Percentiles rank a stretch among this genome's conserved stretches.
These are phyloP conservation scores for Hemileia vastatrix DNA, from an alignment of 1,284 basidiomycete genomes.

Conservation along the genomic window DNA sequence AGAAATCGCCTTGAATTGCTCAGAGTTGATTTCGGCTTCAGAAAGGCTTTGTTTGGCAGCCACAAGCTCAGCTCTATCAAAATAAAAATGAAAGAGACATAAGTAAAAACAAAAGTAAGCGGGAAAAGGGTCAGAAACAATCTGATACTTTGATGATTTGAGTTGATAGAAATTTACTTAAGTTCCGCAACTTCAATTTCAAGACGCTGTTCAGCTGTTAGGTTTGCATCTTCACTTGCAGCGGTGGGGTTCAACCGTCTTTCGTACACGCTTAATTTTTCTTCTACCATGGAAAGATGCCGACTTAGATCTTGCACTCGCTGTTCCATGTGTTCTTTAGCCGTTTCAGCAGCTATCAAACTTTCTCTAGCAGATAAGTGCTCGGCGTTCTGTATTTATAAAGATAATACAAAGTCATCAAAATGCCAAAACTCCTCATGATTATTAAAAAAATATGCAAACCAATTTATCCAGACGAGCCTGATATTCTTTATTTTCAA, in stretches of 20 bases:
- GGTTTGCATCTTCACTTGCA: constrained; percentile 46
- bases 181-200: constrained; percentile 75
- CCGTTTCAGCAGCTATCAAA: constrained; percentile 65
- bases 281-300: constrained; percentile 64
- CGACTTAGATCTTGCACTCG: constrained; percentile 61
- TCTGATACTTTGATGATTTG: constrained; percentile 21
- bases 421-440: no score
- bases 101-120: no score
- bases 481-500: constrained; percentile 68
- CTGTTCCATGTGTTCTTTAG: constrained; percentile 66
- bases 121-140: neutral
- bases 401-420: no score
- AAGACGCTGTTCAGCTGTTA: constrained; percentile 64
- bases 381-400: constrained; percentile 56
- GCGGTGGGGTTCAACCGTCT: constrained; percentile 50
- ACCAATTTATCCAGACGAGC: constrained; percentile 62
- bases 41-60: constrained; percentile 63
- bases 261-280: constrained; percentile 78
- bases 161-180: constrained; percentile 50
- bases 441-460: constrained; percentile 42
- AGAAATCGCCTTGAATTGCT: constrained; percentile 74
- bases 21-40: constrained; percentile 59
- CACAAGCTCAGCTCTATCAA: no score
- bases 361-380: constrained; percentile 61
- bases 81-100: no score